Evolutionary conservation across 2,329 filamentous ascomycete species (phyloP).

Genomic region (Exophiala sp.): DNA sequence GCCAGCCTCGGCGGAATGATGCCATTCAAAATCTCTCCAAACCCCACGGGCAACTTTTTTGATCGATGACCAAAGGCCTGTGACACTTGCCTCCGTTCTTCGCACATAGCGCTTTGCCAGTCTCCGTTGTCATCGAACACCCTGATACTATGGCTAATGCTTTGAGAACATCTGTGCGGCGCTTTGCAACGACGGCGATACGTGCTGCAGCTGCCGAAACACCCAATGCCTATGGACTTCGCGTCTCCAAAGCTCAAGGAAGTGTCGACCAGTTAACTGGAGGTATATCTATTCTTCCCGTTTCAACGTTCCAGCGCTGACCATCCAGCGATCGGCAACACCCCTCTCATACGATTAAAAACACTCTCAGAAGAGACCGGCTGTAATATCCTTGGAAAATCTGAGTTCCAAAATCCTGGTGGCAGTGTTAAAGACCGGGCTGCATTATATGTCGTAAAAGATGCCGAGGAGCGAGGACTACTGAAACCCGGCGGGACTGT

Average conservation of each 20-base stretch:
- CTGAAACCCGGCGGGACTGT: conserved; percentile 85
- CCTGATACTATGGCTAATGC: conserved; percentile 19
- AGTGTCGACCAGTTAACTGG: conserved; percentile 74
- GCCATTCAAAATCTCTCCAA: too few relatives aligned
- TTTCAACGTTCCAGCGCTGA: background rate
- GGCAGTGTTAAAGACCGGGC: conserved; percentile 96
- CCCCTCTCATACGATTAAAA: conserved; percentile 86
- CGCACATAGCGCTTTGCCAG: too few relatives aligned
- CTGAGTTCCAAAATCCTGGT: conserved; percentile 98
- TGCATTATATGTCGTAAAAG: conserved; percentile 86
- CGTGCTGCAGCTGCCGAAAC: conserved; percentile 46
- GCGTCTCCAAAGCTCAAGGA: conserved; percentile 76
- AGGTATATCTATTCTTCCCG: conserved; percentile 52
- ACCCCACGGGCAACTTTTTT: too few relatives aligned
- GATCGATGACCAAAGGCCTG: too few relatives aligned
- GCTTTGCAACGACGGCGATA: conserved; percentile 62
- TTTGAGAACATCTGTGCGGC: conserved; percentile 40
- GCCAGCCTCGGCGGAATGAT: too few relatives aligned
- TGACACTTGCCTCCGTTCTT: too few relatives aligned
- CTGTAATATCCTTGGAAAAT: conserved; percentile 92
- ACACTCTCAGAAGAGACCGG: conserved; percentile 84
- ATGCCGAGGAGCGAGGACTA: conserved; percentile 84
- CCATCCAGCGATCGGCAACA: conserved; percentile 84
- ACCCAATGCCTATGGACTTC: conserved; percentile 56
- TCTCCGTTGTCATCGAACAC: too few relatives aligned